Conservation (phyloP, 2,329 filamentous ascomycete species). For the Septoria linicola region DNA sequence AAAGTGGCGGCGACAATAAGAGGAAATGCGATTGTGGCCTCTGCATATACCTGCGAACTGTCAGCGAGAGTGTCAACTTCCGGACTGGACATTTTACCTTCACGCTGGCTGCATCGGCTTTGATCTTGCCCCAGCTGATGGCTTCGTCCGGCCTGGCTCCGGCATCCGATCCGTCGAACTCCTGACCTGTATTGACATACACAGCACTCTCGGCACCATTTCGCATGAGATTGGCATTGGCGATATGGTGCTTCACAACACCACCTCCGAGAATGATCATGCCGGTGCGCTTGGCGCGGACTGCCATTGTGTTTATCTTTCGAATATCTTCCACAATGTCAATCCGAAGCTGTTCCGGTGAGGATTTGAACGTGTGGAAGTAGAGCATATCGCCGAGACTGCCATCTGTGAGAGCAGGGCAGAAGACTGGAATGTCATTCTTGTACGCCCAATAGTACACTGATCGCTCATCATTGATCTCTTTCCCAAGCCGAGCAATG, state of each 20-base stretch:
- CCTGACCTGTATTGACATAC: conserved; percentile 95
- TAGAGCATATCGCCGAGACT: conserved; percentile 97
- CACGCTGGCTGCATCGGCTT: conserved; percentile 78
- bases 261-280: conserved; percentile 96
- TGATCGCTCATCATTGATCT: conserved; percentile 88
- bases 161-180: conserved; percentile 96
- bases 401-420: conserved; percentile 90
- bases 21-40: conserved; percentile 66
- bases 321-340: conserved; percentile 95
- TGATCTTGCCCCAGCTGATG: conserved; percentile 98
- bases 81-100: no score
- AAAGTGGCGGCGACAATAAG: conserved; percentile 67
- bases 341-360: conserved; percentile 75
- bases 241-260: conserved; percentile 97
- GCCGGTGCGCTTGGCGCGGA: conserved; percentile 80
- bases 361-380: conserved; percentile 93
- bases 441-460: conserved; percentile 98
- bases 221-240: conserved; percentile 94
- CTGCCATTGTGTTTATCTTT: conserved; percentile 85
- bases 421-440: conserved; percentile 96
- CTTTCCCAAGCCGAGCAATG: conserved; percentile 83
- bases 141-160: conserved; percentile 94
- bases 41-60: conserved; percentile 56
- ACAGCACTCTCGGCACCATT: conserved; percentile 97
- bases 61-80: conserved; percentile 30